phyloP scores from a whole-genome alignment of 192 early-diverging fungal species.

The Oehlia diaphana region DNA sequence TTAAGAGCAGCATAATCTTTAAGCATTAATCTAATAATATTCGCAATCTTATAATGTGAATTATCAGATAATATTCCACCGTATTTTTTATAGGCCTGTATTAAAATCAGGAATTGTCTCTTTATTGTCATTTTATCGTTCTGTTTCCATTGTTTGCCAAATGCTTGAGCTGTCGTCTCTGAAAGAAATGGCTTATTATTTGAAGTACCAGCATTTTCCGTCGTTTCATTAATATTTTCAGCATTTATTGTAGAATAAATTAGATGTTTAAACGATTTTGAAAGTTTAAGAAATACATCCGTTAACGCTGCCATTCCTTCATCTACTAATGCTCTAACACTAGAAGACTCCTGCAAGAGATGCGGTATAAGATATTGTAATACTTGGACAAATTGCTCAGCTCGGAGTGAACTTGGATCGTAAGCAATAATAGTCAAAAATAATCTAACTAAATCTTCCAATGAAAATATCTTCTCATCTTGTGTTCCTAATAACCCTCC shows the following conservation, averaged over 20 bases:
- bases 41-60: conserved; percentile 49
- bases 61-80: conserved; percentile 47
- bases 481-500: conserved; percentile 20
- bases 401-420: conserved; percentile 53
- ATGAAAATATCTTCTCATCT: conserved; percentile 40
- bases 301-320: conserved; percentile 50
- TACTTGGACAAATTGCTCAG: conserved; percentile 58
- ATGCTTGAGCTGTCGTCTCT: conserved; percentile 26
- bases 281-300: conserved; percentile 51
- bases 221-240: neutral
- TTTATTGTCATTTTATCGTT: conserved; percentile 60
- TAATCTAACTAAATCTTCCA: conserved; percentile 55
- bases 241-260: neutral
- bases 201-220: neutral
- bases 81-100: conserved; percentile 43
- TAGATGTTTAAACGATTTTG: conserved; percentile 46
- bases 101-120: conserved; percentile 49
- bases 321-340: conserved; percentile 32
- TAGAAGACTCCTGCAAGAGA: conserved; percentile 34
- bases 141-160: conserved; percentile 60
- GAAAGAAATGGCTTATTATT: neutral
- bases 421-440: conserved; percentile 60
- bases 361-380: conserved; percentile 39
- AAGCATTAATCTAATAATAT: conserved; percentile 44
- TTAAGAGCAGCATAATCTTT: conserved; percentile 47